phyloP scores from a whole-genome alignment of 148 eudicot species.

The Limonium bicolor region DNA sequence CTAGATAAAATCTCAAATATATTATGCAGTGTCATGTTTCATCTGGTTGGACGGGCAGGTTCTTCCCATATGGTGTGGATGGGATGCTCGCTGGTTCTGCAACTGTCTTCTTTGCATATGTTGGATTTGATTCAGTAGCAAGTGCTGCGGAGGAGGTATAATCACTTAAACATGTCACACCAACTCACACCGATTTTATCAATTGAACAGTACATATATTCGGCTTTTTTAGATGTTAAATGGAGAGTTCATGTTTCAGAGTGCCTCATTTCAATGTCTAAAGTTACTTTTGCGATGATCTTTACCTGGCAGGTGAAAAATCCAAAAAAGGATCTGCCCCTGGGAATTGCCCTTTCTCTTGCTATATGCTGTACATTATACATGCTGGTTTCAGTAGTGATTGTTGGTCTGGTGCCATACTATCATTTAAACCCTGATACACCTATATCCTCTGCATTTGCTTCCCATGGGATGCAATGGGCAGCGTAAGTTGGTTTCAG shows the following conservation, averaged over 20 bases:
- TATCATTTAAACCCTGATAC: constrained; percentile 92
- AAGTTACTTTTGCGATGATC: not conserved
- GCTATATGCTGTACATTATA: constrained; percentile 74
- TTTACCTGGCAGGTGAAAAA: constrained; percentile 56
- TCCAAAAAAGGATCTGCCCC: constrained; percentile 84
- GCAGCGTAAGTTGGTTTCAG: constrained; percentile 63
- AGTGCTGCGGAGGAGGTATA: constrained; percentile 95
- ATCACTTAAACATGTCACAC: not conserved
- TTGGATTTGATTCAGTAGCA: constrained; percentile 96
- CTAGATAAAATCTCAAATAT: not conserved
- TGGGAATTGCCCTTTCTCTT: constrained; percentile 76
- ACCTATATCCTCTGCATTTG: constrained; percentile 87
- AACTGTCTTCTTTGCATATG: constrained; percentile 85
- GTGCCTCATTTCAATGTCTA: not conserved
- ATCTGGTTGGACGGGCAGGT: constrained; percentile 20
- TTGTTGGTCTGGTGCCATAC: constrained; percentile 92
- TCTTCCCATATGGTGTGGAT: constrained; percentile 71
- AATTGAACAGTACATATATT: too few species aligned
- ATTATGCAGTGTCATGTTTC: not conserved
- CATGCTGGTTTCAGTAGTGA: constrained; percentile 86
- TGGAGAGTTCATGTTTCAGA: not conserved
- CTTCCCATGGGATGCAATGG: constrained; percentile 86
- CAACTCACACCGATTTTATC: not conserved
- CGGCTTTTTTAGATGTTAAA: not conserved
- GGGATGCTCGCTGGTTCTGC: constrained; percentile 99